Evolutionary conservation across 805 yeast genomes (phyloP).

Genomic region (Teunomyces aglyptinius): DNA sequence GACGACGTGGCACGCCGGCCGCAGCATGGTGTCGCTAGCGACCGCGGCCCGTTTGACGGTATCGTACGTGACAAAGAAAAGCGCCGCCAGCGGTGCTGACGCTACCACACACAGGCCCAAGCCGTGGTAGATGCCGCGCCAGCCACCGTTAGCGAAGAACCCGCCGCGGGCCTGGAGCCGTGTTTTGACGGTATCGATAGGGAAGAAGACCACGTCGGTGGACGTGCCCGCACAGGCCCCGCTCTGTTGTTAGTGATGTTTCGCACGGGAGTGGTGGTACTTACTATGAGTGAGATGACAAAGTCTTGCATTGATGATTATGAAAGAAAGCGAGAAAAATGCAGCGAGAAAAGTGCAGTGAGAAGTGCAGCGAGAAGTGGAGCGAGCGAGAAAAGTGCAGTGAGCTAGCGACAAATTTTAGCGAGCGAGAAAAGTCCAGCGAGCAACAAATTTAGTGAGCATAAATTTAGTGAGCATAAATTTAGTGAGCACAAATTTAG

Average conservation of each 20-base stretch:
- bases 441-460: too few species aligned
- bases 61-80: constrained; percentile 73
- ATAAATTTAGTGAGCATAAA: too few species aligned
- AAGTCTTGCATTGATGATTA: constrained; percentile 27
- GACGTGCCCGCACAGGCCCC: constrained; percentile 98
- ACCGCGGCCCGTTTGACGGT: constrained; percentile 47
- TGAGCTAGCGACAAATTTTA: too few species aligned
- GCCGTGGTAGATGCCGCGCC: constrained; percentile 86
- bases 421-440: too few species aligned
- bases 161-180: constrained; percentile 95
- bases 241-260: constrained; percentile 36
- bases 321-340: too few species aligned
- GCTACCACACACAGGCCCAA: constrained; percentile 92
- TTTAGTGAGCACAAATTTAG: too few species aligned
- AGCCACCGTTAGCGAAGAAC: constrained; percentile 89
- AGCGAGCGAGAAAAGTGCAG: too few species aligned
- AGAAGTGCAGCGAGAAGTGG: too few species aligned
- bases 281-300: constrained; percentile 32
- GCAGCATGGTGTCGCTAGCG: constrained; percentile 32
- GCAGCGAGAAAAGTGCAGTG: too few species aligned
- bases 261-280: constrained; percentile 11
- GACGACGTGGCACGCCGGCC: constrained; percentile 66
- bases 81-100: constrained; percentile 72
- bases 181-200: constrained; percentile 93
- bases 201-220: constrained; percentile 91